These are phyloP conservation scores for Globisporangium parvum DNA, from an alignment of 352 stramenopile genomes.

Conservation along the genomic window DNA sequence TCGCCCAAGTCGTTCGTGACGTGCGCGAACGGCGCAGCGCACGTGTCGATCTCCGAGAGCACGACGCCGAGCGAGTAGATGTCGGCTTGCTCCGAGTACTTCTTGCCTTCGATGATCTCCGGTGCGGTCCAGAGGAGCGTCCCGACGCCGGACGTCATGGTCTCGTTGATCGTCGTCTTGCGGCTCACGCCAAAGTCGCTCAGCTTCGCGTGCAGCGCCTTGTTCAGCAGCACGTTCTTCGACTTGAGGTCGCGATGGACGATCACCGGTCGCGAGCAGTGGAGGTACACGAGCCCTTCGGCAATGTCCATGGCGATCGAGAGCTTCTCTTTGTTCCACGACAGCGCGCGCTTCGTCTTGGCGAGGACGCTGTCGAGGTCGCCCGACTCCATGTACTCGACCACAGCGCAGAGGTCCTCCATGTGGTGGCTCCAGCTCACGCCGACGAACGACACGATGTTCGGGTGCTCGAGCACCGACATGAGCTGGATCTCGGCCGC, in stretches of 20 bases:
- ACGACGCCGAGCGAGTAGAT: conserved; percentile 87
- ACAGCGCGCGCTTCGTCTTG: conserved; percentile 42
- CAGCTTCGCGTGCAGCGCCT: conserved; percentile 65
- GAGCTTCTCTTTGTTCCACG: conserved; percentile 71
- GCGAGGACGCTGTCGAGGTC: conserved; percentile 57
- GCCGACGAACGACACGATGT: conserved; percentile 70
- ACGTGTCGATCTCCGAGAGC: conserved; percentile 74
- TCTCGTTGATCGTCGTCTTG: conserved; percentile 65
- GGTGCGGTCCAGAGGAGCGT: conserved; percentile 83
- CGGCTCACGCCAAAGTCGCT: conserved; percentile 86
- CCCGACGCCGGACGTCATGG: conserved; percentile 71
- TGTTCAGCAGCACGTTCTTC: conserved; percentile 28
- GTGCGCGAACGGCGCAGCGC: conserved; percentile 45
- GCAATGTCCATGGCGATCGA: conserved; percentile 79
- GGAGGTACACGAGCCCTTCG: conserved; percentile 80
- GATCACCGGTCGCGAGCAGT: conserved; percentile 60
- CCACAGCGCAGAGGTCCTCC: conserved; percentile 64
- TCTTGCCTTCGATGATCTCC: conserved; percentile 83
- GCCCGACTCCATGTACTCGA: conserved; percentile 77
- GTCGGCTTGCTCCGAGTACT: conserved; percentile 85
- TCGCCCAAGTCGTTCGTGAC: conserved; percentile 40
- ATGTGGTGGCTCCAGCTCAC: conserved; percentile 57
- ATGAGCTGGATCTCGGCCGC: conserved; percentile 67
- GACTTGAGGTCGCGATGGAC: conserved; percentile 52
- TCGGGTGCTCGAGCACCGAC: conserved; percentile 61